Percentiles rank a stretch among this genome's conserved stretches.
Evolutionary conservation across 2,329 filamentous ascomycete species (phyloP).

Genomic region (Cladosporium velox): DNA sequence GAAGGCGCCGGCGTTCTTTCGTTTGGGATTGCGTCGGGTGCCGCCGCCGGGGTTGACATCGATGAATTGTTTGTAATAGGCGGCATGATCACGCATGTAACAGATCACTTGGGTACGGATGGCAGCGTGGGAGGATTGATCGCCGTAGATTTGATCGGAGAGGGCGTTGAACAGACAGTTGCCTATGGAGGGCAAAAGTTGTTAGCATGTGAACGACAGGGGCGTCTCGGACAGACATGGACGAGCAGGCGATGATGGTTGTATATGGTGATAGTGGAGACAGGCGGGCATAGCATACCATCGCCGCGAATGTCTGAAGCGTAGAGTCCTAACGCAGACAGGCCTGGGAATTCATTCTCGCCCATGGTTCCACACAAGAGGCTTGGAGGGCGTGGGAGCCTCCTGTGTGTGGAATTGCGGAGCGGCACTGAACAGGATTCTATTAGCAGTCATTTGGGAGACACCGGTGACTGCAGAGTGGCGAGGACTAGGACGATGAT

Average conservation of each 20-base stretch:
- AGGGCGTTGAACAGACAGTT: constrained; percentile 71
- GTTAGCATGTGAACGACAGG: constrained; percentile 24
- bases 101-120: constrained; percentile 62
- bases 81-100: constrained; percentile 62
- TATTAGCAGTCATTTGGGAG: constrained; percentile 22
- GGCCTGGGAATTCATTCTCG: constrained; percentile 56
- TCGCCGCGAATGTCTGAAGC: constrained; percentile 61
- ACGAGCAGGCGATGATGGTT: background rate
- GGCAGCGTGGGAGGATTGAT: constrained; percentile 57
- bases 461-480: background rate
- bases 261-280: background rate
- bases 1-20: constrained; percentile 55
- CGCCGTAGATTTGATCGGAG: constrained; percentile 66
- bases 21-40: constrained; percentile 59
- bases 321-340: constrained; percentile 60
- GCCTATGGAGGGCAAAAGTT: constrained; percentile 46
- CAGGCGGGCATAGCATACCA: constrained; percentile 46
- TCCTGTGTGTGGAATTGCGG: constrained; percentile 16
- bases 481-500: constrained; percentile 5
- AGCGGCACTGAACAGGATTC: constrained; percentile 16
- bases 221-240: background rate
- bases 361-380: constrained; percentile 17
- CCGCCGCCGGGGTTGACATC: constrained; percentile 56
- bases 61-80: constrained; percentile 67
- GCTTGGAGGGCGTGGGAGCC: constrained; percentile 10